Evolutionary conservation across 225 moss, liverwort and hornwort species (phyloP), one percentile per base, ranked within the genome.

Genomic region (Marchantia polymorpha): DNA sequence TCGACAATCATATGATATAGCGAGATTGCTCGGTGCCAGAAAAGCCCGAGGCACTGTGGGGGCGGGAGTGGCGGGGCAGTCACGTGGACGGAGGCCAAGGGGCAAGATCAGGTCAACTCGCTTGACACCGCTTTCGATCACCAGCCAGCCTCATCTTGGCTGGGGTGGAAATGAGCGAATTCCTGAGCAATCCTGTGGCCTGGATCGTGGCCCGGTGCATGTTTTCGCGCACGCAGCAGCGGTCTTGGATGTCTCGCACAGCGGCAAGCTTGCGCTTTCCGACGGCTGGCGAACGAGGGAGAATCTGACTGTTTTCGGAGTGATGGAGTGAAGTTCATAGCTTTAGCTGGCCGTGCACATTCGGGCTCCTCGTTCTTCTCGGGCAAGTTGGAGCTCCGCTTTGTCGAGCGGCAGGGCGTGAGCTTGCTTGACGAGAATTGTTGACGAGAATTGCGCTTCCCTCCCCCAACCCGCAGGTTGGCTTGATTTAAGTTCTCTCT

Each of bases 101-200:
- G 69, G 69, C 46, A 29, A 69, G 20, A 48, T 69, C 66, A 26
- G 66, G 29, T 66, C 66, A 66, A 66, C 27, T 15, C 29, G 66
- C 26, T 26, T 66, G 12, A 26, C 39, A 69, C 69, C 69, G 69
- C 22, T 69, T 47, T 69, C 69, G 39, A 69, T 69, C 46, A 69
- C 69, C 15, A 10, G 20, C 46, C 15, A 10, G 20, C 46, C 4
- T 69, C 27, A 20, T 65, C 29, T 69, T 15, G 17, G 13, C 12
- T 15, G 8, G 0, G 20, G 0, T 69, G 27, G 8, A 27, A 46
- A 46, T 56, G 2, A 39, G 39, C 39, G 15, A 16, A 14, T 29
- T 26, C 25, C 12, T 10, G 29, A 9, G 65, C 27, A 65, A 65
- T 27, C 4, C 4, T 27, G 39, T 65, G 27, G 26, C 13, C 19